These are phyloP conservation scores for Penicillium sp. DNA, from an alignment of 2,329 filamentous ascomycete genomes.

Conservation along the genomic window DNA sequence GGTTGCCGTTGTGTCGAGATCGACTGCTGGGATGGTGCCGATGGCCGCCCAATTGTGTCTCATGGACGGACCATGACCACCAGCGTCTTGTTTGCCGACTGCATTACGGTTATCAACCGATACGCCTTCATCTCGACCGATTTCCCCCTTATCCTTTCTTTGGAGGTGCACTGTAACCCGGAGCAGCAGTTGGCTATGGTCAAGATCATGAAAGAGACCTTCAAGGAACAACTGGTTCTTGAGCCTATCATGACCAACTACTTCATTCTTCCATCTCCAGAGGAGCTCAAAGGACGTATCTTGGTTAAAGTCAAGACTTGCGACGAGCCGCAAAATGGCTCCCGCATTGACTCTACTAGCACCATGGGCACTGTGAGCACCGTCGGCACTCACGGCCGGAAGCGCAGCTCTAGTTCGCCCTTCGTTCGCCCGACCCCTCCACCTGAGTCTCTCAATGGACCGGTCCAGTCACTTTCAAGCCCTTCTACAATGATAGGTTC, in stretches of 20 bases:
- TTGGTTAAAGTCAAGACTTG: conserved; percentile 94
- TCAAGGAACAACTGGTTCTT: conserved; percentile 75
- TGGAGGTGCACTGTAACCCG: conserved; percentile 89
- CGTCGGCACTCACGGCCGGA: conserved; percentile 40
- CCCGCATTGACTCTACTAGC: conserved; percentile 42
- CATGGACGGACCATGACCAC: conserved; percentile 89
- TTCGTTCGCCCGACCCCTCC: conserved; percentile 64
- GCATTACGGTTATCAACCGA: conserved; percentile 88
- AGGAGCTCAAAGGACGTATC: conserved; percentile 79
- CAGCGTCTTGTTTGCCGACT: conserved; percentile 85
- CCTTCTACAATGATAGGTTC: conserved; percentile 51
- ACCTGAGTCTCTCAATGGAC: conserved; percentile 55
- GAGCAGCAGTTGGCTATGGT: conserved; percentile 87
- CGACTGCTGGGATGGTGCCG: conserved; percentile 93
- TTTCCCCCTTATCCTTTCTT: conserved; percentile 89
- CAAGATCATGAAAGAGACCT: conserved; percentile 80
- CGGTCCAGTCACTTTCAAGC: conserved; percentile 53
- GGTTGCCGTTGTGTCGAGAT: conserved; percentile 96
- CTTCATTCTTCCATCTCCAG: conserved; percentile 75
- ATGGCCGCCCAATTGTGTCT: conserved; percentile 84
- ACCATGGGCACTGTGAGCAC: no score
- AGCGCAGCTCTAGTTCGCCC: conserved; percentile 76
- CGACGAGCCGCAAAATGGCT: conserved; percentile 52
- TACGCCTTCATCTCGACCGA: conserved; percentile 88
- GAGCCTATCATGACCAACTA: conserved; percentile 71